Base-by-base conservation (phyloP, 2,329 filamentous ascomycete species). In the Fusarium chuoi region DNA sequence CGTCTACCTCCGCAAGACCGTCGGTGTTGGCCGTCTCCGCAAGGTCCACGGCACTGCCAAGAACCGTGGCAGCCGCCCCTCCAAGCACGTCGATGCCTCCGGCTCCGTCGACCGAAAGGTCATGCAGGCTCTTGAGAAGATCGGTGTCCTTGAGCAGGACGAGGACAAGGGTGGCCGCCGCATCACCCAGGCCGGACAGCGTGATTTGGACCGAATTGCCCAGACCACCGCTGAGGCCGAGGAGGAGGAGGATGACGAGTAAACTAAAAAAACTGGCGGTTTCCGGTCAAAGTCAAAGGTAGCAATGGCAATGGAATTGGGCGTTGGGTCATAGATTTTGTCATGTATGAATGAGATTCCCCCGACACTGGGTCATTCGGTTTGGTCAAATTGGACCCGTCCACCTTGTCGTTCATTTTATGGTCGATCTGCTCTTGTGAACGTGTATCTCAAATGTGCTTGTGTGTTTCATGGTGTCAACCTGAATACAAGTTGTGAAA, bases 1-100 rank as follows among this genome's bases (percentile, higher is more conserved):
- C 90, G 92, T 99, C 90, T 99, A 99, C 91, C 90, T 99, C 86
- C 94, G 96, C 89, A 99, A 99, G 91, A 98, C 95, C 76, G 95
- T 99, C 84, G 96, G 96, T 90, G 94, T 99, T 80, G 96, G 96
- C 87, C 95, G 96, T 84, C 92, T 99, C 81, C 93, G 96, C 87
- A 98, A 97, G 90, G 93, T 93, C 78, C 96, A 99, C 91, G 96
- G 95, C 82, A 93, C 91, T 81, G 93, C 93, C 89, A 98, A 97
- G 92, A 99, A 98, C 93, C 95, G 96, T 81, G 96, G 96, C 82
- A 91, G 91, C 81, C 91, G 93, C 80, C 96, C 96, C 84, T 94
- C 92, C 77, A 92, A 97, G 88, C 96, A 99, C 91, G 94, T 98
- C 82, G 93, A 98, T 84, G 96, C 95, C 85, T 95, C 92, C 80